Percentiles rank a stretch among this genome's conserved stretches.
These are phyloP conservation scores for Sanghuangporus sanghuang DNA, from an alignment of 1,284 basidiomycete species.

Conservation along the genomic window DNA sequence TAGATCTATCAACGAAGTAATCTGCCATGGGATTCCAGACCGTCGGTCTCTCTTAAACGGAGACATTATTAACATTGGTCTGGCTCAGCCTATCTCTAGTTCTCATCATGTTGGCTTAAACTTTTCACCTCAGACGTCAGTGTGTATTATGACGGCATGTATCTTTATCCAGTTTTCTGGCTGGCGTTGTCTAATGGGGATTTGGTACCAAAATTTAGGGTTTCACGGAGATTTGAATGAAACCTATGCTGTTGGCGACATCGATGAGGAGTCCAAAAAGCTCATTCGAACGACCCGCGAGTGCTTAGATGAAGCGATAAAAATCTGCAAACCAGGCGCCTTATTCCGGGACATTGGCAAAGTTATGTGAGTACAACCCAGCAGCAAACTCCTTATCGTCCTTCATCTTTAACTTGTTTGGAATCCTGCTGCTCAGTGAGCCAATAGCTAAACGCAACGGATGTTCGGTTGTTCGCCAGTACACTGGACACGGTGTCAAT, in stretches of 20 bases:
- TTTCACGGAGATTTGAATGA: constrained; percentile 91
- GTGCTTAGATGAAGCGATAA: constrained; percentile 83
- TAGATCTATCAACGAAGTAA: constrained; percentile 91
- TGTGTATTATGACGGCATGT: constrained; percentile 63
- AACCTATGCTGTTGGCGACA: constrained; percentile 84
- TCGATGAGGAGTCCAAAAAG: constrained; percentile 77
- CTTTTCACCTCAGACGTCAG: constrained; percentile 44
- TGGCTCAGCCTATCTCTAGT: constrained; percentile 19
- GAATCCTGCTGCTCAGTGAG: constrained; percentile 45
- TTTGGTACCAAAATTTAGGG: constrained; percentile 37
- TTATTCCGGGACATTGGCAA: constrained; percentile 83
- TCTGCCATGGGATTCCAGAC: constrained; percentile 97
- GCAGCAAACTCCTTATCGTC: constrained; percentile 5
- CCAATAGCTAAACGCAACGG: constrained; percentile 75
- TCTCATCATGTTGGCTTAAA: constrained; percentile 5
- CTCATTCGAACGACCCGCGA: constrained; percentile 79
- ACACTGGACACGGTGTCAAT: constrained; percentile 91
- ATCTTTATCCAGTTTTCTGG: not conserved
- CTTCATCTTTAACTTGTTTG: constrained; percentile 18
- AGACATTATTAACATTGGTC: constrained; percentile 91
- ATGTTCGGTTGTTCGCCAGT: constrained; percentile 82
- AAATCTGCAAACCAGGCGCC: constrained; percentile 85
- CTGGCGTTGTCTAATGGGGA: constrained; percentile 4
- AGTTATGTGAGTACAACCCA: constrained; percentile 53
- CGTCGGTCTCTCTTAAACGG: constrained; percentile 81